These are phyloP conservation scores for Niebla homalea DNA, from an alignment of 495 filamentous ascomycete genomes.

Conservation along the genomic window DNA sequence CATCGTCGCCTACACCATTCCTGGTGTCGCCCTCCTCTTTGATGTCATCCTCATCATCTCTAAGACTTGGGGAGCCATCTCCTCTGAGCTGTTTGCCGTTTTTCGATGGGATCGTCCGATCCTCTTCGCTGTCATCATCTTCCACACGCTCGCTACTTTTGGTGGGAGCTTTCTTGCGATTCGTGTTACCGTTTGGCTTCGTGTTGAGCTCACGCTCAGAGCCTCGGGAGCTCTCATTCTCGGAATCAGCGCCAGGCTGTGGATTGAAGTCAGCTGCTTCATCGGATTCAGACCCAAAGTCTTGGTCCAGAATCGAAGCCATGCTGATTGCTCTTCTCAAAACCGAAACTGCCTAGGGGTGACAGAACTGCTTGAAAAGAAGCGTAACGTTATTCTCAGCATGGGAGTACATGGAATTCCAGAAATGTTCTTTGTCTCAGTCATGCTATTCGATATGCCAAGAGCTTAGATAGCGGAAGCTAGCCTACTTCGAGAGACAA, in stretches of 20 bases:
- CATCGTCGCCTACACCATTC: conserved; percentile 31
- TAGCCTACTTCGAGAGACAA: background rate
- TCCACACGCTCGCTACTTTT: conserved; percentile 26
- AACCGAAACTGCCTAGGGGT: no score
- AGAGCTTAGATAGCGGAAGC: background rate
- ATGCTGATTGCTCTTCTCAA: background rate
- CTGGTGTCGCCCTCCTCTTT: conserved; percentile 41
- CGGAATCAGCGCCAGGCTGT: conserved; percentile 50
- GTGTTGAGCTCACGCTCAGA: conserved; percentile 6
- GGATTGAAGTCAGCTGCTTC: conserved; percentile 71
- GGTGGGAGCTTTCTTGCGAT: background rate
- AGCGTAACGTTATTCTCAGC: no score
- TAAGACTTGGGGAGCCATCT: background rate
- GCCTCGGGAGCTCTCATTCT: conserved; percentile 41
- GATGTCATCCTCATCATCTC: conserved; percentile 34
- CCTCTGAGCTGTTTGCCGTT: conserved; percentile 8
- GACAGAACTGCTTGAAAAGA: no score
- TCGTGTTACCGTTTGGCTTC: conserved; percentile 1
- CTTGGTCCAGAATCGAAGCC: conserved; percentile 30
- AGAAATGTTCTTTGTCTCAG: no score
- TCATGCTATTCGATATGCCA: background rate
- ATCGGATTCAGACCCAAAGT: conserved; percentile 61
- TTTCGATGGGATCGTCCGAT: conserved; percentile 8
- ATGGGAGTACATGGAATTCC: no score
- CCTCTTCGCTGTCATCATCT: conserved; percentile 40